These are phyloP conservation scores for Pezicula neosporulosa DNA, from an alignment of 2,329 filamentous ascomycete genomes.

Conservation along the genomic window DNA sequence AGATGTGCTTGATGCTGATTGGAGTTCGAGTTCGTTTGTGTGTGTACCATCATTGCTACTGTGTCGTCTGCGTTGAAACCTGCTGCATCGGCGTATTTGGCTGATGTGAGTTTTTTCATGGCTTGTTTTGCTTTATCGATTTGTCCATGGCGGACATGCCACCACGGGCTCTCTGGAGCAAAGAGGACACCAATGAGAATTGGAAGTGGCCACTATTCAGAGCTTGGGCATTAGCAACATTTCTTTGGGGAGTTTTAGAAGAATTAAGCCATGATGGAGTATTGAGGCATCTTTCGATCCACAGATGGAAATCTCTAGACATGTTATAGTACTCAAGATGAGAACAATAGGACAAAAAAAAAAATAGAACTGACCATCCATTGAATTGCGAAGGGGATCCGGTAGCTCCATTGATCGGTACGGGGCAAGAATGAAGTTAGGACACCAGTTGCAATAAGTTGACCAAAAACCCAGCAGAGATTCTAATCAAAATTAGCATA, in stretches of 20 bases:
- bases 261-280: too few species aligned
- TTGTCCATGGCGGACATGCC: slow-evolving; percentile 39
- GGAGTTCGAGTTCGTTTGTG: slow-evolving; percentile 51
- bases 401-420: slow-evolving; percentile 42
- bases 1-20: slow-evolving; percentile 36
- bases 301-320: too few species aligned
- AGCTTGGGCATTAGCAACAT: too few species aligned
- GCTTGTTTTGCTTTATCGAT: slow-evolving; percentile 40
- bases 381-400: slow-evolving; percentile 42
- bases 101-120: slow-evolving; percentile 36
- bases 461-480: slow-evolving; percentile 49
- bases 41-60: slow-evolving; percentile 50
- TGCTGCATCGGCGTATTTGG: slow-evolving; percentile 14
- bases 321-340: too few species aligned
- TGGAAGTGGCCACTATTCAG: slow-evolving; percentile 36
- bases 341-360: too few species aligned
- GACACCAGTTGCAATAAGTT: slow-evolving; percentile 44
- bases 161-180: slow-evolving; percentile 46
- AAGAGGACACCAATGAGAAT: slow-evolving; percentile 40
- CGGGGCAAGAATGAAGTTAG: slow-evolving; percentile 38
- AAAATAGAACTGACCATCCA: slow-evolving; percentile 31
- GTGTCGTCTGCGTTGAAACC: slow-evolving; percentile 17
- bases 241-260: too few species aligned
- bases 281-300: too few species aligned
- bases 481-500: slow-evolving; percentile 31